Conservation (phyloP, 2,329 filamentous ascomycete genomes). For the Waltergamsia citrina region DNA sequence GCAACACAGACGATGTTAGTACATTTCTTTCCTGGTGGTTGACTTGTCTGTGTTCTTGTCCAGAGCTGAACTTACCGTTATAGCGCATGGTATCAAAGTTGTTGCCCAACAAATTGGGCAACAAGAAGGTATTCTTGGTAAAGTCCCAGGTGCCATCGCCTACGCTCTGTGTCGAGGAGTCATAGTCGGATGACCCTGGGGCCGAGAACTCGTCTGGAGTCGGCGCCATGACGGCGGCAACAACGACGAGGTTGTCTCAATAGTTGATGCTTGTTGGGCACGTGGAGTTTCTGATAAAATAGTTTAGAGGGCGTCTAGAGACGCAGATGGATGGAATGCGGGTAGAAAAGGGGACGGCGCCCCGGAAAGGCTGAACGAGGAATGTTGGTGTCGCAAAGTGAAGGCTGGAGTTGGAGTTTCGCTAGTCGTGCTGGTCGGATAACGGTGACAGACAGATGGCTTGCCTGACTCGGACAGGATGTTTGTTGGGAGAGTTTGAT, state of each 20-base stretch:
- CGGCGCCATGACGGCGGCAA: slow-evolving; percentile 48
- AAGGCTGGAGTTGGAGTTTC: background rate
- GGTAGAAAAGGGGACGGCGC: background rate
- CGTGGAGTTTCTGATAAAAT: background rate
- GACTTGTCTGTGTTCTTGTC: background rate
- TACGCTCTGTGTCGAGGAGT: slow-evolving; percentile 64
- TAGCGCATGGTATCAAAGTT: slow-evolving; percentile 78
- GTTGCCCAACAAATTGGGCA: slow-evolving; percentile 67
- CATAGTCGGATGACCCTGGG: slow-evolving; percentile 64
- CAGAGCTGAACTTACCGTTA: slow-evolving; percentile 52
- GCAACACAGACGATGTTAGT: slow-evolving; percentile 1
- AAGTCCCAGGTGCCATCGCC: slow-evolving; percentile 82
- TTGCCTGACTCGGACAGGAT: no score
- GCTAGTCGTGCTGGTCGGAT: background rate
- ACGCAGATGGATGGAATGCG: background rate
- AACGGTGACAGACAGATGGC: no score
- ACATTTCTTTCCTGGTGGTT: background rate
- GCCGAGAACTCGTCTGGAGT: slow-evolving; percentile 51
- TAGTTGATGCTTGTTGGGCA: no score
- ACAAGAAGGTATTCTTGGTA: slow-evolving; percentile 63
- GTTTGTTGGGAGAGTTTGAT: no score
- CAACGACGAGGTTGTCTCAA: slow-evolving; percentile 1
- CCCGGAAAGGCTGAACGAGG: background rate
- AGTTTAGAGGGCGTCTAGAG: background rate
- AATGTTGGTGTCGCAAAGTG: slow-evolving; percentile 2